Evolutionary conservation across 257 asterid genomes (phyloP).

Genomic region (Solanum pinnatisectum): DNA sequence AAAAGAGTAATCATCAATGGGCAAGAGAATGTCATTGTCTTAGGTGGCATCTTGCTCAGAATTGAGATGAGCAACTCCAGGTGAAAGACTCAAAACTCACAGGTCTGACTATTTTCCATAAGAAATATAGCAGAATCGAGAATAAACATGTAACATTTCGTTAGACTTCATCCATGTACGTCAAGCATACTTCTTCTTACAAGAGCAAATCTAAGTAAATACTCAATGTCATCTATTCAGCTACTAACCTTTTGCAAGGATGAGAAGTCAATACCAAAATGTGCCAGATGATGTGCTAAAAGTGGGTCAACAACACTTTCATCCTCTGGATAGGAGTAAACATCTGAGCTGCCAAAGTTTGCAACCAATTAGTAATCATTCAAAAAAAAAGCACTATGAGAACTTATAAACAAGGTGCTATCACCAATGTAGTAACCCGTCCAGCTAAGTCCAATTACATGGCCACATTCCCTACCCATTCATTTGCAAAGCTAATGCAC

Average conservation of each 20-base stretch:
- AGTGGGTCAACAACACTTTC: constrained; percentile 87
- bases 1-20: background rate
- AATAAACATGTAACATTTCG: background rate
- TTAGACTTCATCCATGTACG: background rate
- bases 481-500: background rate
- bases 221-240: background rate
- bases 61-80: background rate
- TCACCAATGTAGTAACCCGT: background rate
- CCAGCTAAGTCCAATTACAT: background rate
- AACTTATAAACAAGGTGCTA: background rate
- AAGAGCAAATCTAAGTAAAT: background rate
- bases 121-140: background rate
- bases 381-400: background rate
- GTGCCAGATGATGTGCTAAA: constrained; percentile 85
- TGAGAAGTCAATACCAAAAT: constrained; percentile 95
- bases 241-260: constrained; percentile 84
- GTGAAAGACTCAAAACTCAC: background rate
- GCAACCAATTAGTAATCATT: constrained; percentile 28
- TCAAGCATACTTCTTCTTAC: background rate
- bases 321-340: constrained; percentile 95
- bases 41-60: background rate
- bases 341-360: constrained; percentile 98
- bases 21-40: background rate
- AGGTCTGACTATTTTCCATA: background rate
- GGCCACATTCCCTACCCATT: background rate